These are phyloP conservation scores for Kernera saxatilis DNA, from an alignment of 345 rosid species.

Conservation along the genomic window DNA sequence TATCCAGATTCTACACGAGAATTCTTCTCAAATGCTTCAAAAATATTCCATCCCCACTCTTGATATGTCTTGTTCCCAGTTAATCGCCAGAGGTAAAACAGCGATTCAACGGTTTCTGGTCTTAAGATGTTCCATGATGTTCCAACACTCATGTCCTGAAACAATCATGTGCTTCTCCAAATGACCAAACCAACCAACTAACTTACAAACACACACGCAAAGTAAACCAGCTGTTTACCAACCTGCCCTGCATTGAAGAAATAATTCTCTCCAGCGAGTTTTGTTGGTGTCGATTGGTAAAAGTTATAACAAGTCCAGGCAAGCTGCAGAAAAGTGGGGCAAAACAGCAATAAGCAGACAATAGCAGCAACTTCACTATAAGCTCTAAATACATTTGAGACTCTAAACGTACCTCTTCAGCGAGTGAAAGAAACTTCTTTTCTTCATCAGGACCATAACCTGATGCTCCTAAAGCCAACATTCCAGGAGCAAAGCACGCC, in stretches of 20 bases:
- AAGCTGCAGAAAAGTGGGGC: slow-evolving; percentile 49
- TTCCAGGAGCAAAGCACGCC: slow-evolving; percentile 99
- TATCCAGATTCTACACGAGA: slow-evolving; percentile 84
- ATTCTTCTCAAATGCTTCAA: slow-evolving; percentile 89
- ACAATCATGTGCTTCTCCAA: slow-evolving; percentile 1
- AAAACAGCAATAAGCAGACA: not conserved
- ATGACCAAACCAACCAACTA: slow-evolving; percentile 1
- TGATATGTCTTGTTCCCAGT: slow-evolving; percentile 92
- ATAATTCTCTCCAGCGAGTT: slow-evolving; percentile 96
- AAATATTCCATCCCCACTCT: slow-evolving; percentile 99
- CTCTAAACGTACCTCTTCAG: slow-evolving; percentile 64
- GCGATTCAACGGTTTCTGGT: slow-evolving; percentile 96
- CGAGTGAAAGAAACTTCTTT: slow-evolving; percentile 65
- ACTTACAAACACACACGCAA: not conserved
- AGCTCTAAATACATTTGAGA: not conserved
- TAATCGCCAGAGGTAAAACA: slow-evolving; percentile 89
- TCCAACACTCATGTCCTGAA: slow-evolving; percentile 95
- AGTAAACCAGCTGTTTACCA: not conserved
- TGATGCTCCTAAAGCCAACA: slow-evolving; percentile 91
- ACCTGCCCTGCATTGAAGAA: slow-evolving; percentile 74
- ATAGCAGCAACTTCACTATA: not conserved
- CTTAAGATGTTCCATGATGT: slow-evolving; percentile 96
- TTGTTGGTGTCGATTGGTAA: slow-evolving; percentile 87
- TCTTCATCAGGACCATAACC: slow-evolving; percentile 80
- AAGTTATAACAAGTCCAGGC: slow-evolving; percentile 98